A percentile compares a stretch with the other conserved stretches of the same genome.
Conservation (phyloP, 768 basidiomycete genomes). For the Lepiota subincarnata region DNA sequence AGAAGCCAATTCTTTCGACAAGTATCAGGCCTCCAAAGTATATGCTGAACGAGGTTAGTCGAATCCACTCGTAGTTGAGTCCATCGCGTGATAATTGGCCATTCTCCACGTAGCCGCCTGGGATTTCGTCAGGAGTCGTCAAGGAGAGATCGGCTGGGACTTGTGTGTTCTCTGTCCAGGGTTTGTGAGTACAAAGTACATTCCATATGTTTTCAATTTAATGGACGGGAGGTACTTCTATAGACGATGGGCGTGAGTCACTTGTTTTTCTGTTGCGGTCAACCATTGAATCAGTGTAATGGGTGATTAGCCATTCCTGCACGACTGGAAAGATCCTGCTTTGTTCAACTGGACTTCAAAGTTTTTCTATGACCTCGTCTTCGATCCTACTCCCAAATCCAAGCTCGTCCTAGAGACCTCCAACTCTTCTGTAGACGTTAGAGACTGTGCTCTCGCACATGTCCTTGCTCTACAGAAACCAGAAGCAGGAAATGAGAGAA, state of each 20-base stretch:
- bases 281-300: neutral
- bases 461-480: constrained; percentile 8
- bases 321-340: constrained; percentile 7
- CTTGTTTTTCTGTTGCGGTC: neutral
- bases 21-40: constrained; percentile 12
- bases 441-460: constrained; percentile 7
- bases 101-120: constrained; percentile 5
- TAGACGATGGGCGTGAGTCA: constrained; percentile 4
- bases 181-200: neutral
- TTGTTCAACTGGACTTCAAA: constrained; percentile 4
- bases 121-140: constrained; percentile 4
- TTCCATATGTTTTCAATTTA: neutral
- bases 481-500: constrained; percentile 11
- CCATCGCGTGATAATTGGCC: neutral
- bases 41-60: constrained; percentile 2
- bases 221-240: neutral
- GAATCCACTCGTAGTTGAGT: neutral
- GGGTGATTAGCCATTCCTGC: neutral
- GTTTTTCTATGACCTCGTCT: constrained; percentile 6
- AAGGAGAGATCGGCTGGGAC: constrained; percentile 11
- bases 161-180: constrained; percentile 1
- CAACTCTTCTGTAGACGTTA: constrained; percentile 5
- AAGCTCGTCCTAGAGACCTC: neutral
- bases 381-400: neutral
- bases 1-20: neutral